Evolutionary conservation across 768 basidiomycete genomes (phyloP), one percentile per base, ranked within the genome.

Genomic region (Tylopilus balloui): DNA sequence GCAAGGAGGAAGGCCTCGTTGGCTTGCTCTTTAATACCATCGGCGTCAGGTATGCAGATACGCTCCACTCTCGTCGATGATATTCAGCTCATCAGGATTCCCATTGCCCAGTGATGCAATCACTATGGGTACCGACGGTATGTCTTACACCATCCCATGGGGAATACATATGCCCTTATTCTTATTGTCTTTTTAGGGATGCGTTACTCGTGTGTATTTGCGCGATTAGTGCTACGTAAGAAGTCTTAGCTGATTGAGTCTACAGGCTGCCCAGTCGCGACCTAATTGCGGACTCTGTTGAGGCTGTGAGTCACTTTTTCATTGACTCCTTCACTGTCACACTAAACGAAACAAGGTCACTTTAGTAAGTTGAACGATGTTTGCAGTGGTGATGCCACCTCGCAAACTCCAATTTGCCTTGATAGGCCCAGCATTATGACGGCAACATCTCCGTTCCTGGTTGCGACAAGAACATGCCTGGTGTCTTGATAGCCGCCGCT

Each of bases 401-500:
- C 45, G 24, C 20, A 23, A 50, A 45, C 41, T 20, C 28, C 17
- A 47, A 51, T 34, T 42, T 39, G 4, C 29, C 45, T 19, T 44
- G 31, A 25, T 47, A 87, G 88, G 88, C 88, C 19, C 90, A 92
- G 72, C 82, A 90, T 60, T 92, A 92, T 58, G 91, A 93, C 52
- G 90, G 80, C 12, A 90, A 91, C 59, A 89, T 92, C 57, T 81
- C 86, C 6, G 77, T 92, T 45, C 91, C 91, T 15, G 89, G 90
- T 48, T 92, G 90, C 56, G 90, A 92, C 69, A 92, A 92, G 72
- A 92, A 92, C 62, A 92, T 92, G 91, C 90, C 90, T 9, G 91
- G 88, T 15, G 88, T 85, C 62, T 74, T 91, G 48, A 89, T 93
- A 62, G 91, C 91, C 14, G 90, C 90, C 1, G 86, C 74, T 32